These are phyloP conservation scores for Helianthus annuus DNA, from an alignment of 129 eudicot genomes.

Conservation along the genomic window DNA sequence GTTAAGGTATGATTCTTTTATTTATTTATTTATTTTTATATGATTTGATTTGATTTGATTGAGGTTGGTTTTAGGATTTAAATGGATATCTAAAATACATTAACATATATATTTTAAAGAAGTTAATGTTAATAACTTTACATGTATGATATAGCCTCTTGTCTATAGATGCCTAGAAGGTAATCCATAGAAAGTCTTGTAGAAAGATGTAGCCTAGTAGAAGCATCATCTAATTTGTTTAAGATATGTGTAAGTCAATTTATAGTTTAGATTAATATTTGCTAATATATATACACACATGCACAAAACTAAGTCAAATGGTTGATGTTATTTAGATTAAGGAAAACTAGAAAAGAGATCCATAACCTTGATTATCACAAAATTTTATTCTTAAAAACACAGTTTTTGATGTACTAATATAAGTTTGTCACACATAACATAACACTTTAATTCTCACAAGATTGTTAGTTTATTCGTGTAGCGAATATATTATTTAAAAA, in stretches of 20 bases:
- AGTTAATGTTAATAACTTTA: too few relatives aligned
- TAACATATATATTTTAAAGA: not conserved
- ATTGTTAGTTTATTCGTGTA: too few relatives aligned
- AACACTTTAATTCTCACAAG: too few relatives aligned
- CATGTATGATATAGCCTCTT: not conserved
- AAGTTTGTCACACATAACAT: too few relatives aligned
- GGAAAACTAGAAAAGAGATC: too few relatives aligned
- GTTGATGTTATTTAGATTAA: not conserved
- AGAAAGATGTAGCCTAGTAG: constrained; percentile 13
- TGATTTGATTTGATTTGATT: constrained; percentile 2
- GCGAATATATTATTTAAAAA: too few relatives aligned
- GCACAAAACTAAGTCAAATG: not conserved
- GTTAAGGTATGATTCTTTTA: constrained; percentile 52
- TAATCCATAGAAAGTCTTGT: constrained; percentile 10
- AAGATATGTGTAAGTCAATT: constrained; percentile 1
- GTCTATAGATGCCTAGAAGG: not conserved
- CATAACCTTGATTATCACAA: too few relatives aligned
- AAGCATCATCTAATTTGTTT: not conserved
- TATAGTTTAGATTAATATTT: not conserved
- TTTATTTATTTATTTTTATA: not conserved
- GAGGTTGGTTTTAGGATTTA: not conserved
- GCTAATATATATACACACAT: not conserved
- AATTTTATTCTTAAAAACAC: too few relatives aligned
- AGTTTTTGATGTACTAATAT: too few relatives aligned
- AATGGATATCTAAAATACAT: not conserved